phyloP scores from a whole-genome alignment of 306 rosid genomes.

The Acacia acuminata region DNA sequence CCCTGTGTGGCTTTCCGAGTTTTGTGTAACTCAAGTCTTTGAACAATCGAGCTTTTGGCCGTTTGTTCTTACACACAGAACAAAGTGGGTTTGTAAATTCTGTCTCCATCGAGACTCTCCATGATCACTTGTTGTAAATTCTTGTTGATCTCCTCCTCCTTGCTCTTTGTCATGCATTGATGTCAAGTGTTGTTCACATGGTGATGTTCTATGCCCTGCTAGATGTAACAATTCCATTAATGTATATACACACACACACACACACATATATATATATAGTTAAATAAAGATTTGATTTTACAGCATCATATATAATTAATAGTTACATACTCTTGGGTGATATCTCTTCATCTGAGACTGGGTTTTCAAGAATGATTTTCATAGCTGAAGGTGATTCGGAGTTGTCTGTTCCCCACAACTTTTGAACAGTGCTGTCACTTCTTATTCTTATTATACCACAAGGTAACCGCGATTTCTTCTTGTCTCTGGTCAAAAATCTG shows the following conservation, averaged over 20 bases:
- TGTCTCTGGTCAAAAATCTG: conserved; percentile 40
- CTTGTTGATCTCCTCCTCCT: background rate
- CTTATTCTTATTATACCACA: conserved; percentile 44
- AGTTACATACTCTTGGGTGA: conserved; percentile 44
- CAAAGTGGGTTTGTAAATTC: conserved; percentile 49
- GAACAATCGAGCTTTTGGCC: conserved; percentile 56
- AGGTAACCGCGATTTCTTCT: conserved; percentile 20
- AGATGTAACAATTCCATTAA: background rate
- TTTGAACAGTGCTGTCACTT: conserved; percentile 39
- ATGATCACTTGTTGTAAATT: background rate
- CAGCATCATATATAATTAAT: background rate
- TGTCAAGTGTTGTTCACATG: conserved; percentile 27
- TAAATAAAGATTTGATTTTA: background rate
- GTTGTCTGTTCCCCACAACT: conserved; percentile 41
- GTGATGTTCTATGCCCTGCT: conserved; percentile 41
- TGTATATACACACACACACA: no score
- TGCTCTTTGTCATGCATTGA: conserved; percentile 27
- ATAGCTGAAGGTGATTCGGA: conserved; percentile 6
- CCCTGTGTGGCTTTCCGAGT: conserved; percentile 58
- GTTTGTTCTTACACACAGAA: conserved; percentile 53
- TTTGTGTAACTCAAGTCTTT: conserved; percentile 67
- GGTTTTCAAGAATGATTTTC: conserved; percentile 61
- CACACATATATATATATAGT: no score
- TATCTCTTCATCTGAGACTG: conserved; percentile 44
- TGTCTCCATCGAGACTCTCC: conserved; percentile 35